Conservation (phyloP, 169 alveolate species). For the Perkinsus olseni region DNA sequence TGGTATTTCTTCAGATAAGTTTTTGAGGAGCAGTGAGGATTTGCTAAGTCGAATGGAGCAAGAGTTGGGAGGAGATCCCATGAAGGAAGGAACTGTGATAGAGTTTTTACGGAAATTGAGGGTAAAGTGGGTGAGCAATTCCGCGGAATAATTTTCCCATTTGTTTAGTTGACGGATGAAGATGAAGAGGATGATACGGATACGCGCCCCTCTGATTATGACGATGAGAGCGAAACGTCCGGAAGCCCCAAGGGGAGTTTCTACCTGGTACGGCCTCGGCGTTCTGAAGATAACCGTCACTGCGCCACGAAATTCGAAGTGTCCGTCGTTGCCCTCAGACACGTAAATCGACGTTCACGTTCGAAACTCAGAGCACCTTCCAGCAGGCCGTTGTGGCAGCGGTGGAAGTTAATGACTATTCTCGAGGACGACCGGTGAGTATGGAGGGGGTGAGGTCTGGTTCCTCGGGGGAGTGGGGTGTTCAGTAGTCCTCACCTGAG, state of each 20-base stretch:
- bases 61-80: background rate
- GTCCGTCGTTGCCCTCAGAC: background rate
- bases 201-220: background rate
- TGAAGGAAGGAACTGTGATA: background rate
- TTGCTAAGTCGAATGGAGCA: background rate
- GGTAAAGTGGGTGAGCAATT: too few species aligned
- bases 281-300: too few species aligned
- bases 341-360: background rate
- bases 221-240: background rate
- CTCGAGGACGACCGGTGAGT: background rate
- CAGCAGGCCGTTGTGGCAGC: background rate
- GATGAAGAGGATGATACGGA: background rate
- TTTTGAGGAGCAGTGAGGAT: background rate
- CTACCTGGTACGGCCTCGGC: background rate
- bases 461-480: too few species aligned
- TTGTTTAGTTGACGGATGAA: background rate
- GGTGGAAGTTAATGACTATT: background rate
- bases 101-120: background rate
- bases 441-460: background rate
- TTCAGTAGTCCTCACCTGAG: too few species aligned
- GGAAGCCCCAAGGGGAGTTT: background rate
- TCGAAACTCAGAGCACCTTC: background rate
- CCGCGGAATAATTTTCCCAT: too few species aligned
- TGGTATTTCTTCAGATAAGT: too few species aligned
- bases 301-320: background rate